Conservation (phyloP, 1,139 yeast genomes). For the Kluyveromyces sp. region DNA sequence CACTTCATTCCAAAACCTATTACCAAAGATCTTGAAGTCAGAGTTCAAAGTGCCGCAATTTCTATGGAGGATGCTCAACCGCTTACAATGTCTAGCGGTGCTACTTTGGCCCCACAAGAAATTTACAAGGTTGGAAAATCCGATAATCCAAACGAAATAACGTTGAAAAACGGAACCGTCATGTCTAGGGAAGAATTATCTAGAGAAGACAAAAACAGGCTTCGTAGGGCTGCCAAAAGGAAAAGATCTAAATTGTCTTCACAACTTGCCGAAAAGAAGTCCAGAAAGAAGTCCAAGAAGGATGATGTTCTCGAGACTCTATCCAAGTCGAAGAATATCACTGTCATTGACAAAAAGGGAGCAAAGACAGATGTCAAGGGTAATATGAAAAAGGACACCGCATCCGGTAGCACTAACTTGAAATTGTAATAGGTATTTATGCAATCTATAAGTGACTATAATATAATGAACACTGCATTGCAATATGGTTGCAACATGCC, state of each 20-base stretch:
- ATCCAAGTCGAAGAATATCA: constrained; percentile 67
- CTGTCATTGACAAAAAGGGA: constrained; percentile 74
- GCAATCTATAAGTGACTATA: background rate
- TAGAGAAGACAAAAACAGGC: constrained; percentile 79
- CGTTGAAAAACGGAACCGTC: constrained; percentile 73
- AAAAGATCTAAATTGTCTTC: constrained; percentile 55
- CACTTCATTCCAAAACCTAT: constrained; percentile 91
- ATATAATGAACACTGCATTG: background rate
- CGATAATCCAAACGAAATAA: constrained; percentile 52
- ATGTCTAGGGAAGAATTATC: constrained; percentile 78
- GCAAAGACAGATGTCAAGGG: constrained; percentile 70
- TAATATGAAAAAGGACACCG: constrained; percentile 40
- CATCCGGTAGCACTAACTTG: constrained; percentile 25
- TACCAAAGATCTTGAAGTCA: constrained; percentile 70
- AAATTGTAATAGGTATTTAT: constrained; percentile 17
- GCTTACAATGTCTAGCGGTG: constrained; percentile 61
- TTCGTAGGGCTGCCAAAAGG: constrained; percentile 82
- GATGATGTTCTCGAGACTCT: constrained; percentile 67
- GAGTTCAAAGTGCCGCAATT: constrained; percentile 72
- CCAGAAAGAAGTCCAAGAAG: constrained; percentile 47
- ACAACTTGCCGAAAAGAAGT: constrained; percentile 32
- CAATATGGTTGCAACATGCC: background rate
- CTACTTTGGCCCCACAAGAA: constrained; percentile 94
- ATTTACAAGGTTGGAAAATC: constrained; percentile 58
- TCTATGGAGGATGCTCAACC: constrained; percentile 98